Evolutionary conservation across 2,329 filamentous ascomycete genomes (phyloP), one percentile per base, ranked within the genome.

Genomic region (Hortaea werneckii): DNA sequence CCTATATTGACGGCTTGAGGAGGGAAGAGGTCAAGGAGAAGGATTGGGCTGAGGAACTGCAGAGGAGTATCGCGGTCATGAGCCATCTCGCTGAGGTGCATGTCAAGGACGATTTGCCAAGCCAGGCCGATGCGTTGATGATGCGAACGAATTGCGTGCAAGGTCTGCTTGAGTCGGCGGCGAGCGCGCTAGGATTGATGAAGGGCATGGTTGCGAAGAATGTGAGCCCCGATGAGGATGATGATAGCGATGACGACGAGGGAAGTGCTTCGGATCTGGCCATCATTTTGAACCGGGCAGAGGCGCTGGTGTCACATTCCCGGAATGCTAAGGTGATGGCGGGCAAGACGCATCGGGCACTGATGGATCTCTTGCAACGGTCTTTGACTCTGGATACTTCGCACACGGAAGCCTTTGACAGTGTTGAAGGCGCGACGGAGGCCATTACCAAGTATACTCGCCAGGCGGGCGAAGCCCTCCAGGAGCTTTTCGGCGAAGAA

Each of bases 11-110:
- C 53, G 80, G 80, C 5, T 64, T 95, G 45, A 82, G 87, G 52
- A 81, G 80, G 43, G 88, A 94, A 55, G 88, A 95, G 46, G 70
- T 96, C 41, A 88, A 88, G 65, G 85, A 90, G 66, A 80, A 83
- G 63, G 83, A 87, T 57, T 88, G 88, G 59, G 82, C 85, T 0
- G 79, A 79, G 26, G 87, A 94, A 61, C 72, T 96, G 34, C 82
- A 90, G 58, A 80, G 69, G 10, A 90, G 86, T 5, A 85, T 94
- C 55, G 85, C 87, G 44, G 76, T 95, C 44, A 82, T 95, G 74
- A 78, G 79, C n/a, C 88, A 95, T 63, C 76, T 95, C 10, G 83
- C 80, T 7, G 85, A 90, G 59, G 81, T 89, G 20, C 82, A 94
- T 59, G 80, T 95, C 40, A 75, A 79, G 1, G 72, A 75, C 43